A percentile compares a stretch with the other conserved stretches of the same genome.
Evolutionary conservation across 768 basidiomycete species (phyloP).

Genomic region (Pleurotus eryngii): DNA sequence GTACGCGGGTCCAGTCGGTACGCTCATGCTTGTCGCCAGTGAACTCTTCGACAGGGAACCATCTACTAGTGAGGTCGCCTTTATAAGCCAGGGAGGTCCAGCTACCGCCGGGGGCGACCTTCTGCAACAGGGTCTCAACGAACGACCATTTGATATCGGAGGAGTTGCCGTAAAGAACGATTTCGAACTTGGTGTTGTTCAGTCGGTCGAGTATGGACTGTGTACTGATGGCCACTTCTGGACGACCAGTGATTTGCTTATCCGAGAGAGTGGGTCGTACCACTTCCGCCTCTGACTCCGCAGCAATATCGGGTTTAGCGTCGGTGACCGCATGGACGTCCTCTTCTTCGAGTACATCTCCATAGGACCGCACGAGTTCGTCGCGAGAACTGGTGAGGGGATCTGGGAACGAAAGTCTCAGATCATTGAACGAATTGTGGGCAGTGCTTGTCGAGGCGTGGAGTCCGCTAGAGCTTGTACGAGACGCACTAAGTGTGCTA

Average conservation of each 20-base stretch:
- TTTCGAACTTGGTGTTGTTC: constrained; percentile 41
- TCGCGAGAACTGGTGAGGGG: constrained; percentile 71
- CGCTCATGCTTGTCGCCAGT: constrained; percentile 19
- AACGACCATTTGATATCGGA: constrained; percentile 60
- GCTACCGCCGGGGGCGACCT: constrained; percentile 41
- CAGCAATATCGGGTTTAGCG: too few relatives aligned
- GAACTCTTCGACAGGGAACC: constrained; percentile 25
- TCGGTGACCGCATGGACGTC: constrained; percentile 9
- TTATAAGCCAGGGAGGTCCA: constrained; percentile 24
- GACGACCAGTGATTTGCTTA: background rate
- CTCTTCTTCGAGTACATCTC: constrained; percentile 38
- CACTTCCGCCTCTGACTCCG: background rate
- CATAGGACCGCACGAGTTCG: constrained; percentile 58
- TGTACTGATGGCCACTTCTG: constrained; percentile 5
- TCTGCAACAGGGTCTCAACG: constrained; percentile 56
- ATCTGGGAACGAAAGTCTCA: constrained; percentile 81
- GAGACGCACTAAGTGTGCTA: constrained; percentile 74
- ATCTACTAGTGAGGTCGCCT: constrained; percentile 21
- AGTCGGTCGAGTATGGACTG: constrained; percentile 11
- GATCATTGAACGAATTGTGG: constrained; percentile 65
- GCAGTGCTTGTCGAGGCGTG: constrained; percentile 38
- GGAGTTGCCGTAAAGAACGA: constrained; percentile 66
- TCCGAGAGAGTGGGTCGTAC: background rate
- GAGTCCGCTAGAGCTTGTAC: constrained; percentile 56
- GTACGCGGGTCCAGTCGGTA: constrained; percentile 29